A percentile compares a stretch with the other conserved stretches of the same genome.
phyloP scores from a whole-genome alignment of 2,329 filamentous ascomycete species.

The Bipolaris cookei region DNA sequence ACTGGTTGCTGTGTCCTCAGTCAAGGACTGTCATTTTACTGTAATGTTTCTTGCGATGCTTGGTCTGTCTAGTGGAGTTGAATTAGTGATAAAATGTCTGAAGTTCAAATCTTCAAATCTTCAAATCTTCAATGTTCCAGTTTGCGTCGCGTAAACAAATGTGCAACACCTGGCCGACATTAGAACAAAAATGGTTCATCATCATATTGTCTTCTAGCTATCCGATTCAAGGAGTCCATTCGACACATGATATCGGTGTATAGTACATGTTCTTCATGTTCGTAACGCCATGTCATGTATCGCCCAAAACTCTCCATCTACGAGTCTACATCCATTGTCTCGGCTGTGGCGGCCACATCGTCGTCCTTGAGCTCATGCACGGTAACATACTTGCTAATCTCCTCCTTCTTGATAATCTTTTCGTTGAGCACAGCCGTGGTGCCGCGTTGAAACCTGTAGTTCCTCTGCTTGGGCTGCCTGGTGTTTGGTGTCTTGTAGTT shows the following conservation, averaged over 20 bases:
- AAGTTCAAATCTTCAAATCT: background rate
- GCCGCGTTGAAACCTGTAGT: constrained; percentile 87
- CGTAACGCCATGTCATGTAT: constrained; percentile 24
- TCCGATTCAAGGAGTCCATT: constrained; percentile 8
- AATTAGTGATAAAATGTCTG: background rate
- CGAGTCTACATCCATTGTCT: constrained; percentile 70
- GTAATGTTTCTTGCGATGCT: background rate
- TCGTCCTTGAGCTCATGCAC: constrained; percentile 82
- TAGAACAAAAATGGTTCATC: constrained; percentile 9
- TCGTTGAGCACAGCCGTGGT: constrained; percentile 97
- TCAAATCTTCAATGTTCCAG: background rate
- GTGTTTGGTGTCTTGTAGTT: constrained; percentile 95
- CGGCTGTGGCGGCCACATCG: constrained; percentile 64
- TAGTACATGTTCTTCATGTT: constrained; percentile 30
- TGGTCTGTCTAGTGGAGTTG: background rate
- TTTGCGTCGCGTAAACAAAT: background rate
- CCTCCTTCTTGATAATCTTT: constrained; percentile 92
- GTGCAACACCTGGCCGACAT: background rate
- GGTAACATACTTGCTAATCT: constrained; percentile 91
- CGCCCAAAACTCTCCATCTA: constrained; percentile 24
- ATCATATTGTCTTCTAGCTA: constrained; percentile 25
- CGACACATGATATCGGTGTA: constrained; percentile 14
- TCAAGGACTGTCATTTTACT: background rate
- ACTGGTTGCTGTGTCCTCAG: background rate
- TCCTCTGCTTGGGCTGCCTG: constrained; percentile 87